phyloP scores from a whole-genome alignment of 2,329 filamentous ascomycete species.

The Aspergillus chevalieri region DNA sequence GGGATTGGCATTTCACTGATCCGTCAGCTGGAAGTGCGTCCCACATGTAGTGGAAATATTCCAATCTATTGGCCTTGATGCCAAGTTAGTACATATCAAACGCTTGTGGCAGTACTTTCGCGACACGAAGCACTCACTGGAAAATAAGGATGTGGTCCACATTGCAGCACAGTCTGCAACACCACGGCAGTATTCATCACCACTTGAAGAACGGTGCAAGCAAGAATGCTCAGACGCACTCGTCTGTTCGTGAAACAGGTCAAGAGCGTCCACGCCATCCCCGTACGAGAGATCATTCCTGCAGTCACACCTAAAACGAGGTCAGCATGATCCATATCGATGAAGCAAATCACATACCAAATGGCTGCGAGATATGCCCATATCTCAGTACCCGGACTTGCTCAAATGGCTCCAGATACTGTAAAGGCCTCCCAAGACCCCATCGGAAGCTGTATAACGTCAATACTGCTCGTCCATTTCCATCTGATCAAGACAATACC shows the following conservation, averaged over 20 bases:
- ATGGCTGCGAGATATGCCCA: not conserved
- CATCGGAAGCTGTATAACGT: not conserved
- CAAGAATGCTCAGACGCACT: not conserved
- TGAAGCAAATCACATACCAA: too few species aligned
- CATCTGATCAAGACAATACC: not conserved
- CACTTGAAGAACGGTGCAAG: not conserved
- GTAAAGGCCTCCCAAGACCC: not conserved
- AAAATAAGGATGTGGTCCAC: not conserved
- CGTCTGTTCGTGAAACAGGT: not conserved
- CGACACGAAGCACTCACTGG: not conserved
- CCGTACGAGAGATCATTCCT: not conserved
- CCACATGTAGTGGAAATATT: constrained; percentile 37
- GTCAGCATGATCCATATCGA: too few species aligned
- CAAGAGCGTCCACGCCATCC: not conserved
- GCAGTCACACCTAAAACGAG: not conserved
- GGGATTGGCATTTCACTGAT: constrained; percentile 29
- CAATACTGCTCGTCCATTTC: not conserved
- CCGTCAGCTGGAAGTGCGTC: constrained; percentile 28
- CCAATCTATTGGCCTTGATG: constrained; percentile 21
- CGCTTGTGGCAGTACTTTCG: too few species aligned
- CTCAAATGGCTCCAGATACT: not conserved
- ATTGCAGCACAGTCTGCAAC: not conserved
- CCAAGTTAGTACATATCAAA: constrained; percentile 7
- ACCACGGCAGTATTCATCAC: not conserved
- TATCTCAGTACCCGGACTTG: not conserved